A percentile compares a stretch with the other conserved stretches of the same genome.
phyloP scores from a whole-genome alignment of 2,329 filamentous ascomycete species.

The Dactylellina haptotyla region DNA sequence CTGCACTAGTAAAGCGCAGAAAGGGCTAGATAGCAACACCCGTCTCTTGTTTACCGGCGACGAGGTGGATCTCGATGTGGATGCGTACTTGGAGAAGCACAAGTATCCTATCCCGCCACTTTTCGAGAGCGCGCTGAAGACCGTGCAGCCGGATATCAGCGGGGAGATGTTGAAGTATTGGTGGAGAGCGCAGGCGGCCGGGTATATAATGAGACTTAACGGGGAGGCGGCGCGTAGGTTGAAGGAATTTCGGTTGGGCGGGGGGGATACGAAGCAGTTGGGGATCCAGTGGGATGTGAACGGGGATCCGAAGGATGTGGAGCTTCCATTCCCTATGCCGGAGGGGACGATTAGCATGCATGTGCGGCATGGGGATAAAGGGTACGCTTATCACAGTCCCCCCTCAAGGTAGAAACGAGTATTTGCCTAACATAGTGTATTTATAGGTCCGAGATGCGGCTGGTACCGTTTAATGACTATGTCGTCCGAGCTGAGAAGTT shows the following conservation, averaged over 20 bases:
- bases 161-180: slow-evolving; percentile 56
- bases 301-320: slow-evolving; percentile 27
- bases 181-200: slow-evolving; percentile 56
- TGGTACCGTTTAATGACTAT: slow-evolving; percentile 54
- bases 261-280: slow-evolving; percentile 25
- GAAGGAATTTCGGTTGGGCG: slow-evolving; percentile 39
- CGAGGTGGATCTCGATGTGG: slow-evolving; percentile 24
- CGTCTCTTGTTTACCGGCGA: slow-evolving; percentile 21
- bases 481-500: slow-evolving; percentile 52
- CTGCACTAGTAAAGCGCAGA: slow-evolving; percentile 16
- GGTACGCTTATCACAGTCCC: slow-evolving; percentile 16
- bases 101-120: slow-evolving; percentile 47
- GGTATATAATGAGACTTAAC: slow-evolving; percentile 56
- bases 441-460: slow-evolving; percentile 54
- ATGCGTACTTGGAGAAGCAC: slow-evolving; percentile 30
- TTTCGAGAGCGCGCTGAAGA: slow-evolving; percentile 45
- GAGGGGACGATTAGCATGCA: slow-evolving; percentile 57
- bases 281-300: slow-evolving; percentile 38
- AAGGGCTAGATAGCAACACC: slow-evolving; percentile 12
- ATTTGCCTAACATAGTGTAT: not conserved
- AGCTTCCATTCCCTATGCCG: slow-evolving; percentile 55
- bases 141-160: slow-evolving; percentile 53
- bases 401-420: not conserved
- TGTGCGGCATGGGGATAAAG: slow-evolving; percentile 55
- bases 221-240: slow-evolving; percentile 37